Base-by-base conservation (phyloP, 345 rosid genomes). In the Nephelium lappaceum region DNA sequence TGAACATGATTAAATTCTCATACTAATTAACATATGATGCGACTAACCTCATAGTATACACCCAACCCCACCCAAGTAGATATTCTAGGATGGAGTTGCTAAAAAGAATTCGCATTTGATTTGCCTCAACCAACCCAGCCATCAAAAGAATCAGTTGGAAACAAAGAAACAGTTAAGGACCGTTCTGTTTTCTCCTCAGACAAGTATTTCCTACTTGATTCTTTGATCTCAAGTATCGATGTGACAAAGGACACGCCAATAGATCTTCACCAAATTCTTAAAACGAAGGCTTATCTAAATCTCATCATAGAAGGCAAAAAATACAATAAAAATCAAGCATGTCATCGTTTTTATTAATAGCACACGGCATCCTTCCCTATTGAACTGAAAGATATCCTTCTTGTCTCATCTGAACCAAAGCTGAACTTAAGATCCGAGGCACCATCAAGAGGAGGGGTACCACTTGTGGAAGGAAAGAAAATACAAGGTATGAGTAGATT, bases 381-480 rank as follows among this genome's bases (percentile, higher is more conserved):
- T 63, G 91, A 89, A 57, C 88, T 73, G 79, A 95, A 92, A 7
- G 94, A 90, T 57, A 93, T 74, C 85, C 95, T 86, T 49, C 77
- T 81, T 42, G 79, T 42, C 78, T 91, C 84, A 21, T 82, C 88
- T 53, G 92, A 93, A 74, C 97, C 91, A 23, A 95, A 93, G 51
- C 73, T 85, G 89, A 82, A 95, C 81, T 85, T 84, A 41, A 87
- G 81, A 74, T 88, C 94, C 9, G 91, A 83, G 23, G 84, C 78
- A 12, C 75, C 91, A 60, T 81, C 84, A 15, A 79, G 83, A 24
- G 77, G 75, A 15, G 82, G 27, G 31, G 80, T 67, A 77, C 79
- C 82, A 85, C 93, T 90, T 31, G 85, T 83, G 1, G 91, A 90
- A 73, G 98, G 81, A 91, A 92, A 9, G 91, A 85, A 68, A 92